Base-by-base conservation (phyloP, 805 yeast species). In the Cyberlindnera saturnus region DNA sequence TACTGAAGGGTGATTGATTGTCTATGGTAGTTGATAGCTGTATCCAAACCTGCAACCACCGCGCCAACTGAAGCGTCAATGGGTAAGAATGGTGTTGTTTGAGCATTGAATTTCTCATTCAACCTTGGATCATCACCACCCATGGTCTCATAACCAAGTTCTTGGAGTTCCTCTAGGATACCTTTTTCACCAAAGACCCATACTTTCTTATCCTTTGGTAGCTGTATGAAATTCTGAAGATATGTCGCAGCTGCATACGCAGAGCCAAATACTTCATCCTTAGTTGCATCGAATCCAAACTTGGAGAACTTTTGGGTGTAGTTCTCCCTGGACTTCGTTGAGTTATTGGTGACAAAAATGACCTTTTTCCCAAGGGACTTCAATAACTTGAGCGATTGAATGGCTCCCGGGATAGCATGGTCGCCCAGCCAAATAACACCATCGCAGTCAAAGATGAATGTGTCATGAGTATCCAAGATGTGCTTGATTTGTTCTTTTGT, bases 341-440 rank as follows among this genome's bases (percentile, higher is more conserved):
- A 87, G 67, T 93, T 93, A 70, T 93, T 93, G 36, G 99, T 90
- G 26, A 93, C 99, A 66, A 93, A 93, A 36, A 90, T 73, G 41
- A 87, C 70, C 47, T 81, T 77, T 63, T 93, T 93, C 32, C 77
- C 75, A 23, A 63, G 38, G 19, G 54, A 49, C 36, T 56, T 73
- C 50, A 93, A 68, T 34, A 84, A 59, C 9, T 73, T 71, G 34
- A 93, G 63, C 0, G 96, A 85, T 61, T 93, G 97, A 11, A 70
- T 73, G 2, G 87, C 85, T 15, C 75, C 68, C 6, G 97, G 97
- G 38, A 93, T 71, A 19, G 87, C 64, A 51, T 81, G 86, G 48
- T 77, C 80, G 2, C 98, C 98, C 39, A 85, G 66, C 99, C 99
- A 93, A 46, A 93, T 70, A 5, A 93, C 99, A 29, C 99, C 99